A percentile compares a stretch with the other conserved stretches of the same genome.
Evolutionary conservation across 768 basidiomycete genomes (phyloP).

Genomic region (Asterophora parasitica): DNA sequence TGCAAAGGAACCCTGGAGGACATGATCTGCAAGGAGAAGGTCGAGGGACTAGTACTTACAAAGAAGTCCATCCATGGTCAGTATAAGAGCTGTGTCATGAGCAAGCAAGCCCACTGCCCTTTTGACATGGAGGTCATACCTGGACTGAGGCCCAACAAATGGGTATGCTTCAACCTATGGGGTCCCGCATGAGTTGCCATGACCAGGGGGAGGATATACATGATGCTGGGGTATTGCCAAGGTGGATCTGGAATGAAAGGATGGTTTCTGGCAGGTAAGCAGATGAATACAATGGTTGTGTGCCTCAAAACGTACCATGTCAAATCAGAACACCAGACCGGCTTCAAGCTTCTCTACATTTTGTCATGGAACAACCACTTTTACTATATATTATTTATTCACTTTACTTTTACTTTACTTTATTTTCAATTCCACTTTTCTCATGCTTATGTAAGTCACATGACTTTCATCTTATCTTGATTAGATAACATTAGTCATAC

Average conservation of each 20-base stretch:
- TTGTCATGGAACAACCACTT: too few species aligned
- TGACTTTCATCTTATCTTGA: too few species aligned
- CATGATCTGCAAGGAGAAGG: neutral
- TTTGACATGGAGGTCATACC: neutral
- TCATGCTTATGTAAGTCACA: too few species aligned
- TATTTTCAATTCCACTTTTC: too few species aligned
- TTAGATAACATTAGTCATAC: too few species aligned
- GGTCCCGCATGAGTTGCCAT: neutral
- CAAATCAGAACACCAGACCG: neutral
- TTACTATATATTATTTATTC: too few species aligned
- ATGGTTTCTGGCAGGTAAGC: neutral
- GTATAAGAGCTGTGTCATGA: neutral
- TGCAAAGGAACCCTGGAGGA: neutral
- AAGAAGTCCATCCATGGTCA: neutral
- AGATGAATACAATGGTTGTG: neutral
- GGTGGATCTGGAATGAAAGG: neutral
- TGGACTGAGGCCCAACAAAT: neutral
- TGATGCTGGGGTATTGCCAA: neutral
- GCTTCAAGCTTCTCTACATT: neutral
- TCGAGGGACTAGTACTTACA: neutral
- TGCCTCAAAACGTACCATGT: neutral
- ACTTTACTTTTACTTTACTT: too few species aligned
- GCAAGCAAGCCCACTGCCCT: neutral
- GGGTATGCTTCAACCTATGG: neutral
- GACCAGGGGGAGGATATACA: neutral